Conservation (phyloP, 345 rosid genomes). For the Dovyalis caffra region DNA sequence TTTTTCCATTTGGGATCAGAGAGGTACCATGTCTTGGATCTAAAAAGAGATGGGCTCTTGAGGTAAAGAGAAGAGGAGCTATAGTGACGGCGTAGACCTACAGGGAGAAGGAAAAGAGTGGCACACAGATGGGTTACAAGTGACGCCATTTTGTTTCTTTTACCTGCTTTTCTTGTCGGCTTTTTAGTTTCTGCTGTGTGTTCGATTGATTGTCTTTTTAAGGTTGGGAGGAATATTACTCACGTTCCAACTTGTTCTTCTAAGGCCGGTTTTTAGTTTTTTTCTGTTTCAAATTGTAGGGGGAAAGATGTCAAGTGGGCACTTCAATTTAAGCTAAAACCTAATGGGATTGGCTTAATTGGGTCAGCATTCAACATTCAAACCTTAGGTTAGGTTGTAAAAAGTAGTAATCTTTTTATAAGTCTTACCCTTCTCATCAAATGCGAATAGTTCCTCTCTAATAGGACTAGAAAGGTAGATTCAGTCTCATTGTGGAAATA, state of each 20-base stretch:
- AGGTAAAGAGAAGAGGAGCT: conserved; percentile 55
- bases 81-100: conserved; percentile 51
- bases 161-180: not conserved
- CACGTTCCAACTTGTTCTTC: not conserved
- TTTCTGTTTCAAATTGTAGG: not conserved
- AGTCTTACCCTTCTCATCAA: too few relatives aligned
- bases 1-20: conserved; percentile 41
- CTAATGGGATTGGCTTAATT: too few relatives aligned
- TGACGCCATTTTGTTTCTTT: conserved; percentile 38
- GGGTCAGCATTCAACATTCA: too few relatives aligned
- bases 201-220: not conserved
- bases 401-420: too few relatives aligned
- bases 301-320: not conserved
- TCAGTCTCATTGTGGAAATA: too few relatives aligned
- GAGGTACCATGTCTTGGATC: conserved; percentile 55
- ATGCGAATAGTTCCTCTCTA: too few relatives aligned
- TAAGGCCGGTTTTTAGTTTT: not conserved
- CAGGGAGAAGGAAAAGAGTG: conserved; percentile 45
- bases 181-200: not conserved
- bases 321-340: too few relatives aligned
- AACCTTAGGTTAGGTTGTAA: too few relatives aligned
- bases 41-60: conserved; percentile 46
- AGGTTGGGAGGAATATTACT: not conserved
- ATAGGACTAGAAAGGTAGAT: too few relatives aligned
- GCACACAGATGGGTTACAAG: conserved; percentile 44